These are phyloP conservation scores for Heterobasidion occidentale DNA, from an alignment of 1,284 basidiomycete species.

Conservation along the genomic window DNA sequence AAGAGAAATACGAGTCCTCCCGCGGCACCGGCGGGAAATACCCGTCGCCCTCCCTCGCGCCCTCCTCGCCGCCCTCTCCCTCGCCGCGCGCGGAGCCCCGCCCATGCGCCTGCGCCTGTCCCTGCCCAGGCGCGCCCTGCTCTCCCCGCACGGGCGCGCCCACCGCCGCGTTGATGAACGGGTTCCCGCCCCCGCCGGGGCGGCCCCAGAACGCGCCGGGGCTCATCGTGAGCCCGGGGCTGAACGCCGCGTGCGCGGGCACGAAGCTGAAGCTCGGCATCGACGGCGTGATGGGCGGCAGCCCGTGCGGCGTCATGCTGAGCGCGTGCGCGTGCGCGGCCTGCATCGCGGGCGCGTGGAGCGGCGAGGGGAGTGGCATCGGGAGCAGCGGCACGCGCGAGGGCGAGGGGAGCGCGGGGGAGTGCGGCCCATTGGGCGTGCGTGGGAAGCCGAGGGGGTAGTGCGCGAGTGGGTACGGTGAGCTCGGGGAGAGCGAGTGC, in stretches of 20 bases:
- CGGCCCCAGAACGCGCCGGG: slow-evolving; percentile 64
- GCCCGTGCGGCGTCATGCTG: slow-evolving; percentile 55
- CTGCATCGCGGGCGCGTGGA: slow-evolving; percentile 27
- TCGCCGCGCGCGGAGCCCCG: neutral
- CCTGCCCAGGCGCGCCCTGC: slow-evolving; percentile 26
- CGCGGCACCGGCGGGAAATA: slow-evolving; percentile 33
- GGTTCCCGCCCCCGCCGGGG: slow-evolving; percentile 40
- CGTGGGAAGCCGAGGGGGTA: slow-evolving; percentile 1
- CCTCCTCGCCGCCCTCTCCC: neutral
- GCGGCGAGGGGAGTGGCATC: slow-evolving; percentile 23
- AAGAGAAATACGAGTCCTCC: slow-evolving; percentile 3
- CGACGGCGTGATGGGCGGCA: slow-evolving; percentile 71
- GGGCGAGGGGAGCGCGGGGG: slow-evolving; percentile 2
- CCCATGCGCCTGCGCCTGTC: slow-evolving; percentile 56
- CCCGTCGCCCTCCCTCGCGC: slow-evolving; percentile 10
- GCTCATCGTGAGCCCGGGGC: slow-evolving; percentile 62
- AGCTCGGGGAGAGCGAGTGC: slow-evolving; percentile 22
- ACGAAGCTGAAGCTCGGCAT: slow-evolving; percentile 74
- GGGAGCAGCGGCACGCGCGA: slow-evolving; percentile 22
- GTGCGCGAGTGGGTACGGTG: slow-evolving; percentile 11
- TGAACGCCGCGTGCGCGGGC: slow-evolving; percentile 39
- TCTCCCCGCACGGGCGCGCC: slow-evolving; percentile 50
- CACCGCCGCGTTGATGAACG: slow-evolving; percentile 58
- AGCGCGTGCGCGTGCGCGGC: slow-evolving; percentile 26
- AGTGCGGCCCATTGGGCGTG: neutral